Evolutionary conservation across 306 rosid species (phyloP).

Genomic region (Prunus campanulata): DNA sequence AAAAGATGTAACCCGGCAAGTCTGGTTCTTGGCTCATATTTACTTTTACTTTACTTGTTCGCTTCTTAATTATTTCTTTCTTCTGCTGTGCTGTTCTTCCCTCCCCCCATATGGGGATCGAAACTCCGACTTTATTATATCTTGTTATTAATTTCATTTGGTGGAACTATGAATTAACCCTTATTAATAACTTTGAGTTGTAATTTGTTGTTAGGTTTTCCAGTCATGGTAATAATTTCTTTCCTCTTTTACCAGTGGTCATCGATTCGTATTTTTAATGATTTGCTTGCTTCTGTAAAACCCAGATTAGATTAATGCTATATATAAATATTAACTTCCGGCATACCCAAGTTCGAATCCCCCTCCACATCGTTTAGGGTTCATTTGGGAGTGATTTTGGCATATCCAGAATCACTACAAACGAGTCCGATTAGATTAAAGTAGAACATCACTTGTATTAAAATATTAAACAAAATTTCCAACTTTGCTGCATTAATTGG

Average conservation of each 20-base stretch:
- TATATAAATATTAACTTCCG: no score
- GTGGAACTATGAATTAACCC: neutral
- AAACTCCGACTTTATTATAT: neutral
- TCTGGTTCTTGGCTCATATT: constrained; percentile 35
- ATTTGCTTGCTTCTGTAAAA: neutral
- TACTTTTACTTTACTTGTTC: neutral
- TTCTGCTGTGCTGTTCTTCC: neutral
- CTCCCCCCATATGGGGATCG: neutral
- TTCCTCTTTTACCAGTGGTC: neutral
- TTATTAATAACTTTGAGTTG: neutral
- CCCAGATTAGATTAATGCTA: neutral
- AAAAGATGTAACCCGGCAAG: constrained; percentile 28
- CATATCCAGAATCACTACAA: no score
- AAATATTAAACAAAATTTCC: no score
- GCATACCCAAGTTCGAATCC: no score
- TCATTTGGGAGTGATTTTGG: no score
- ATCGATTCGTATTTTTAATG: neutral
- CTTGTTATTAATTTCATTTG: neutral
- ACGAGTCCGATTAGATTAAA: no score
- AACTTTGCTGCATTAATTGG: no score
- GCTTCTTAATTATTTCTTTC: neutral
- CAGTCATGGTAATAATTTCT: neutral
- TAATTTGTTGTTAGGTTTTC: neutral
- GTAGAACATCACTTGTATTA: fast-evolving
- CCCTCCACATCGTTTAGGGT: no score